Evolutionary conservation across 2,329 filamentous ascomycete genomes (phyloP).

Genomic region (Pseudogymnoascus sp.): DNA sequence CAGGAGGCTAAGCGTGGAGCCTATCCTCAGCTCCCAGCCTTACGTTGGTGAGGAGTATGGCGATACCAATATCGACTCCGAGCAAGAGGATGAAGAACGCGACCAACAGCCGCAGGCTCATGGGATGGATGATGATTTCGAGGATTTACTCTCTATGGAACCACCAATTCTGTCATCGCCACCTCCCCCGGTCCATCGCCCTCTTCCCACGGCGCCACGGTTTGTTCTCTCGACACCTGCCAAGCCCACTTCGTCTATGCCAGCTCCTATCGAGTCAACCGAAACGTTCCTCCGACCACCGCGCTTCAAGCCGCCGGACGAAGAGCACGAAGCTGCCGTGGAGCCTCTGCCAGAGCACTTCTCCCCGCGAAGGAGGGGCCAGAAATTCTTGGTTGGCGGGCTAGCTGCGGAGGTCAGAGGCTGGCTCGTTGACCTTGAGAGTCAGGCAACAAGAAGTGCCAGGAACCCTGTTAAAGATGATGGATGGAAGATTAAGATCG

Average conservation of each 20-base stretch:
- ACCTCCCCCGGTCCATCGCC: slow-evolving; percentile 16
- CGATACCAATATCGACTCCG: not conserved
- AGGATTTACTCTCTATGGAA: slow-evolving; percentile 17
- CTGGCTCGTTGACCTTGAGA: slow-evolving; percentile 42
- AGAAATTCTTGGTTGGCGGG: slow-evolving; percentile 42
- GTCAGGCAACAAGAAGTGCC: slow-evolving; percentile 11
- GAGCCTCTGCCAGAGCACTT: slow-evolving; percentile 44
- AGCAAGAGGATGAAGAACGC: slow-evolving; percentile 10
- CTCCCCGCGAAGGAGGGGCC: slow-evolving; percentile 43
- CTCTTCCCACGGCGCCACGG: slow-evolving; percentile 23
- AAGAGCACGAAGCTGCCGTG: not conserved
- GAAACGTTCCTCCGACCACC: slow-evolving; percentile 27
- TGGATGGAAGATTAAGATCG: slow-evolving; percentile 24
- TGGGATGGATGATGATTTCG: slow-evolving; percentile 7
- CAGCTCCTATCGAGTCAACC: not conserved
- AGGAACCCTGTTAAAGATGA: slow-evolving; percentile 18
- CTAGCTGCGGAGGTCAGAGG: slow-evolving; percentile 41
- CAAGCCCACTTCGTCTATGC: slow-evolving; percentile 13
- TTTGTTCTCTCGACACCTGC: slow-evolving; percentile 26
- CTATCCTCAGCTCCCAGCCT: slow-evolving; percentile 10
- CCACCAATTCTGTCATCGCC: slow-evolving; percentile 24
- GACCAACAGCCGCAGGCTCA: slow-evolving; percentile 3
- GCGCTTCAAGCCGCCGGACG: slow-evolving; percentile 26
- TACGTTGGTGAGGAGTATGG: no score
- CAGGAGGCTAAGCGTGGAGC: slow-evolving; percentile 22